Conservation (phyloP, 306 rosid species). For the Castanopsis chinensis region DNA sequence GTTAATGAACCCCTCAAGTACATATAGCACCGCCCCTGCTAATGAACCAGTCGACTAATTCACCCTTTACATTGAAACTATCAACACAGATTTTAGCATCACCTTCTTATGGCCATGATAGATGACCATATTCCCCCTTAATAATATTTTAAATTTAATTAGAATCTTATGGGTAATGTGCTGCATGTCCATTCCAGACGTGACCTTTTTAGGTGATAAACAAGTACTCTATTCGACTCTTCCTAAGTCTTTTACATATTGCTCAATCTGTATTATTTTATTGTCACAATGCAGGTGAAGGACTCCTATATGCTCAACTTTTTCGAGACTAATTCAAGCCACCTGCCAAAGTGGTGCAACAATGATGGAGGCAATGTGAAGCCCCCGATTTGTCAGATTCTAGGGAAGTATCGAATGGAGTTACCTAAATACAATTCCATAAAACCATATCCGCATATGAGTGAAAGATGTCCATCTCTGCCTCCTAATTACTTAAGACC, state of each 20-base stretch:
- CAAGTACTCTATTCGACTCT: neutral
- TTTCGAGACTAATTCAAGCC: slow-evolving; percentile 76
- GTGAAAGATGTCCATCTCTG: slow-evolving; percentile 89
- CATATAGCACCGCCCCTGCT: too few species aligned
- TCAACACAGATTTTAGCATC: too few species aligned
- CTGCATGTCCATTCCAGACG: neutral
- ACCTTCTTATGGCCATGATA: too few species aligned
- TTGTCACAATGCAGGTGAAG: slow-evolving; percentile 65
- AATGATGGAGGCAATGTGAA: slow-evolving; percentile 67
- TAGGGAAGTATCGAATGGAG: slow-evolving; percentile 85
- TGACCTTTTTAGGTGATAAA: neutral
- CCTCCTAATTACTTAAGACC: slow-evolving; percentile 69
- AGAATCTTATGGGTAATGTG: neutral
- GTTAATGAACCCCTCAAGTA: too few species aligned
- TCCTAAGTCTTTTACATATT: slow-evolving; percentile 4
- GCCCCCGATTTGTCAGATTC: slow-evolving; percentile 91
- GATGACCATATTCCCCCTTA: too few species aligned
- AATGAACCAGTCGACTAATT: too few species aligned
- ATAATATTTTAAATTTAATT: neutral
- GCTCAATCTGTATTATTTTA: slow-evolving; percentile 6
- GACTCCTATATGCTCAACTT: slow-evolving; percentile 88
- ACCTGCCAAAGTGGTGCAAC: slow-evolving; percentile 89
- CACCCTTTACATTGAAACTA: too few species aligned
- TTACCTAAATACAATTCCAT: slow-evolving; percentile 76
- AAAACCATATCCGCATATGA: slow-evolving; percentile 79